Evolutionary conservation across 2,329 filamentous ascomycete genomes (phyloP), one percentile per base, ranked within the genome.

Genomic region (Ophiostoma australiae): DNA sequence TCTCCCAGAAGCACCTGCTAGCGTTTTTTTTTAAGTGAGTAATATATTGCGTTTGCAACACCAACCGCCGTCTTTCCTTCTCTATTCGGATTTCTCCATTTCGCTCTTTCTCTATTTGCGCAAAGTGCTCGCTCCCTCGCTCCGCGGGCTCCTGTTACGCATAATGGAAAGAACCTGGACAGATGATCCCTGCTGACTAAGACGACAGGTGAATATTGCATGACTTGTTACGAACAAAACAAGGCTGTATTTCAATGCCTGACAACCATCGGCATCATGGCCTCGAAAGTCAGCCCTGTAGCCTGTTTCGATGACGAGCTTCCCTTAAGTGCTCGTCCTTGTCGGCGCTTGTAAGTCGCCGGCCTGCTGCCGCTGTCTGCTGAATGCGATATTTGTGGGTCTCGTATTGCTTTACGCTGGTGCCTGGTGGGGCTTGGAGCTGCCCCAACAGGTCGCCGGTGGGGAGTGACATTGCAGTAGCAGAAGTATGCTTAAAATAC

Each of bases 351-450:
- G 52, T 52, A 63, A 63, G 58, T 63, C 58, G 23, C 27, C 27
- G 58, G 23, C 27, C n/a, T 33, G 58, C 27, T 33, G 58, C 58
- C 13, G 27, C 17, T 15, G 58, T 58, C 44, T 33, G 55, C 11
- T 61, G 31, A 20, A 15, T 55, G 55, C 23, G 8, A 13, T 31
- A 63, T 63, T 63, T 63, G 5, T 63, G 58, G 58, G 13, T 63
- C 58, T 33, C 58, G 8, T 31, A 58, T 58, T 58, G 11, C 23
- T 58, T 63, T 33, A 52, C 37, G 39, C 58, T 71, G 70, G 55
- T 71, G 66, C 70, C 55, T 71, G 63, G 69, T 70, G 69, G 69
- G 69, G 69, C 69, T 70, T 58, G 52, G 52, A 27, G 23, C 44
- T 5, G 52, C 23, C 52, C 52, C 52, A 58, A 58, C 17, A 17